Evolutionary conservation across 176 grass and related monocot genomes (phyloP), one percentile per base, ranked within the genome.

Genomic region (Eleusine indica): DNA sequence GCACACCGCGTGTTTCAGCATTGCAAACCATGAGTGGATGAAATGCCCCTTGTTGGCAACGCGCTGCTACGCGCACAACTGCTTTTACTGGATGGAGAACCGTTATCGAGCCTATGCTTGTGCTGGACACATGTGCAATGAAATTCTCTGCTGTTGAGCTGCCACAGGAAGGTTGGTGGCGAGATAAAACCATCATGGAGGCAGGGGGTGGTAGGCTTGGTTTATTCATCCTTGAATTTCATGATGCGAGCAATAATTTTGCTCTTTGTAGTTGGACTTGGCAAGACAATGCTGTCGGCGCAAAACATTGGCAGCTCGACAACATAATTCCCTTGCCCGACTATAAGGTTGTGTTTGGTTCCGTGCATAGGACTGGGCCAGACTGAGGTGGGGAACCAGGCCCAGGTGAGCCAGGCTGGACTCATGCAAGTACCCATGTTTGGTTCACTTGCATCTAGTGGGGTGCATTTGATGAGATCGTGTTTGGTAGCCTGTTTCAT

Each of bases 11-110:
- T 49, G 2, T 2, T 56, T 46, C 35, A 49, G 6, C 40, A 40
- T 21, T 8, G 37, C 2, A 40, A 41, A 17, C 37, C 2, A 5
- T n/a, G 9, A 0, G 38, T 7, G 30, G 32, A 14, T 76, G 73
- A 7, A 2, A 5, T 17, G 9, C 66, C 4, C 18, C 21, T 3
- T 4, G n/a, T 10, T 22, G 53, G 16, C 39, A 8, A 21, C 5
- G 17, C 52, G 51, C 22, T 30, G 66, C 19, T 52, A 19, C 0
- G 65, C 42, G 0, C 66, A 54, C 11, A 25, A 18, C 28, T 56
- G 35, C 54, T 25, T 83, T 66, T 83, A 15, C 17, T 88, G 86
- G 86, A 6, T 38, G 7, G 1, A 15, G 15, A 13, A 52, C 15
- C 54, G 41, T 2, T 1, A 7, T 9, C 7, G 6, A 43, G 7